These are phyloP conservation scores for Rhodotorula mucilaginosa DNA, from an alignment of 1,284 basidiomycete genomes.

Conservation along the genomic window DNA sequence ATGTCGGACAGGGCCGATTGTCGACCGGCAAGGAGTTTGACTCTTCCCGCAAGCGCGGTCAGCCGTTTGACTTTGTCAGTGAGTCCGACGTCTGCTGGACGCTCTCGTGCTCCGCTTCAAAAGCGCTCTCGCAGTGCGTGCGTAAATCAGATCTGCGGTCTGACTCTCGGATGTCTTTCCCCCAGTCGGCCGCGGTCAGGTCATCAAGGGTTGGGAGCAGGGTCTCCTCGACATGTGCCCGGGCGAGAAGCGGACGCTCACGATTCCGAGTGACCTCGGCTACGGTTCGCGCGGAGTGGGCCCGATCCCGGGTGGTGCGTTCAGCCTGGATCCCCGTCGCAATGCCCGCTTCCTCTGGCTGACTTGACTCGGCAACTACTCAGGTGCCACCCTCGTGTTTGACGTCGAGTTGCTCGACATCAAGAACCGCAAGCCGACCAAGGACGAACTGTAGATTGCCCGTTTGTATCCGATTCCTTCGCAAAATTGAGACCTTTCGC, in stretches of 20 bases:
- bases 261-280: conserved; percentile 62
- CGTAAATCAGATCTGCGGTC: not conserved
- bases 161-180: not conserved
- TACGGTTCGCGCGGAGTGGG: conserved; percentile 76
- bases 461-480: conserved; percentile 25
- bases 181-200: conserved; percentile 54
- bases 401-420: conserved; percentile 70
- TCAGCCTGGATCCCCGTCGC: not conserved
- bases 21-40: conserved; percentile 57
- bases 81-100: not conserved
- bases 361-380: no score
- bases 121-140: no score
- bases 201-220: conserved; percentile 55
- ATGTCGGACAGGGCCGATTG: conserved; percentile 48
- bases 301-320: conserved; percentile 63
- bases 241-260: conserved; percentile 71
- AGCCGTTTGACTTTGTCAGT: conserved; percentile 55
- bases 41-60: conserved; percentile 54
- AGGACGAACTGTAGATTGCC: conserved; percentile 33
- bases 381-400: conserved; percentile 80
- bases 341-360: not conserved
- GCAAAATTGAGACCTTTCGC: no score
- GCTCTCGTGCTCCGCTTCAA: no score
- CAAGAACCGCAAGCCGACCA: conserved; percentile 49
- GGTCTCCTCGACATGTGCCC: conserved; percentile 61